A percentile compares a stretch with the other conserved stretches of the same genome.
phyloP scores from a whole-genome alignment of 176 grass and related monocot genomes.

The Ensete glaucum region DNA sequence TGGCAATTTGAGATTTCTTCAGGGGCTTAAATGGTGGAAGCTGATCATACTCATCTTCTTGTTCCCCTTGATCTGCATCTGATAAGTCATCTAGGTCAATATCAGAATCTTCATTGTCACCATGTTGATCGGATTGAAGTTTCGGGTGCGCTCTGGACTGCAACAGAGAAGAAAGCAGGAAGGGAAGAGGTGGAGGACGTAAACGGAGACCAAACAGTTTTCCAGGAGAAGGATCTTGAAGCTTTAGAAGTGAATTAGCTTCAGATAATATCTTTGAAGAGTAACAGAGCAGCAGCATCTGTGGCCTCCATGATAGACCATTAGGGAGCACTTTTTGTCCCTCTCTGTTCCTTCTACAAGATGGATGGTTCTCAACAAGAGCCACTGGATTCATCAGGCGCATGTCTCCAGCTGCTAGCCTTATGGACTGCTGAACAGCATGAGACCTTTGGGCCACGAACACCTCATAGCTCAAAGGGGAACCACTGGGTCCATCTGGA shows the following conservation, averaged over 20 bases:
- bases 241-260: conserved; percentile 67
- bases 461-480: conserved; percentile 75
- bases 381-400: conserved; percentile 81
- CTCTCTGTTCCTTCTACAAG: conserved; percentile 61
- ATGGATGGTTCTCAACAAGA: conserved; percentile 94
- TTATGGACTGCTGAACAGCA: conserved; percentile 75
- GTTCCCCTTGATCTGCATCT: conserved; percentile 48
- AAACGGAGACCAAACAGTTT: conserved; percentile 57
- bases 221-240: conserved; percentile 66
- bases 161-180: conserved; percentile 68
- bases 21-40: conserved; percentile 92
- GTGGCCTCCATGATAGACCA: conserved; percentile 67
- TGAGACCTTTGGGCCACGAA: conserved; percentile 79
- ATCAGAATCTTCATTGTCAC: conserved; percentile 58
- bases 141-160: conserved; percentile 74
- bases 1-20: conserved; percentile 71
- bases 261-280: conserved; percentile 95
- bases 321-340: conserved; percentile 76
- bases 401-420: conserved; percentile 81
- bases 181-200: conserved; percentile 59
- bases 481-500: conserved; percentile 72
- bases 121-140: conserved; percentile 49
- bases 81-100: conserved; percentile 64
- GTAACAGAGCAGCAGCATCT: conserved; percentile 81
- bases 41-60: conserved; percentile 80